Percentiles rank a stretch among this genome's conserved stretches.
phyloP scores from a whole-genome alignment of 2,329 filamentous ascomycete species.

The Fusarium sp. region DNA sequence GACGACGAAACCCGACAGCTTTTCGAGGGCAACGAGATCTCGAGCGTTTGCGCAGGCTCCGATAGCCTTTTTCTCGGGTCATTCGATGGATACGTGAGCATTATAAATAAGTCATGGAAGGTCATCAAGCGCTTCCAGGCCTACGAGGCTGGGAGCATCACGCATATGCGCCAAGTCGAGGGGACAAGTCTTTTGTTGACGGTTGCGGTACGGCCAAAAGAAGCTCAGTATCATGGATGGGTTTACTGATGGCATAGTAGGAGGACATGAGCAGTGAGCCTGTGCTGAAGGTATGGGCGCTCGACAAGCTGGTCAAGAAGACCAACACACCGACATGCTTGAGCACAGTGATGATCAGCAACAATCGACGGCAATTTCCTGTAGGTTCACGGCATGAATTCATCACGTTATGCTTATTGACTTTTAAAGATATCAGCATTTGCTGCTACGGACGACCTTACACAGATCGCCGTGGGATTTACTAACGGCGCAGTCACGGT shows the following conservation, averaged over 20 bases:
- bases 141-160: slow-evolving; percentile 82
- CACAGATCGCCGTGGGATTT: slow-evolving; percentile 94
- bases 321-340: slow-evolving; percentile 88
- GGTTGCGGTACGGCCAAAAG: slow-evolving; percentile 63
- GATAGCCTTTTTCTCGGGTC: slow-evolving; percentile 91
- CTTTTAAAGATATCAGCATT: slow-evolving; percentile 80
- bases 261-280: slow-evolving; percentile 92
- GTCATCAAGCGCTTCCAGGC: slow-evolving; percentile 87
- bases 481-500: slow-evolving; percentile 95
- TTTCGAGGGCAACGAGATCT: slow-evolving; percentile 85
- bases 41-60: slow-evolving; percentile 85
- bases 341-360: slow-evolving; percentile 86
- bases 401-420: slow-evolving; percentile 3
- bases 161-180: slow-evolving; percentile 91
- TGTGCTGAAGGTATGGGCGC: slow-evolving; percentile 94
- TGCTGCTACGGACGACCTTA: slow-evolving; percentile 85
- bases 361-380: slow-evolving; percentile 93
- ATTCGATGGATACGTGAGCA: slow-evolving; percentile 85
- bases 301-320: slow-evolving; percentile 95
- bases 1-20: slow-evolving; percentile 82
- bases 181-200: slow-evolving; percentile 89
- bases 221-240: neutral
- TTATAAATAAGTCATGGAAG: slow-evolving; percentile 89
- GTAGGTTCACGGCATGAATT: slow-evolving; percentile 56
- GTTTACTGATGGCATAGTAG: slow-evolving; percentile 49